Base-by-base conservation (phyloP, 305 asterid genomes). In the Lippia alba region DNA sequence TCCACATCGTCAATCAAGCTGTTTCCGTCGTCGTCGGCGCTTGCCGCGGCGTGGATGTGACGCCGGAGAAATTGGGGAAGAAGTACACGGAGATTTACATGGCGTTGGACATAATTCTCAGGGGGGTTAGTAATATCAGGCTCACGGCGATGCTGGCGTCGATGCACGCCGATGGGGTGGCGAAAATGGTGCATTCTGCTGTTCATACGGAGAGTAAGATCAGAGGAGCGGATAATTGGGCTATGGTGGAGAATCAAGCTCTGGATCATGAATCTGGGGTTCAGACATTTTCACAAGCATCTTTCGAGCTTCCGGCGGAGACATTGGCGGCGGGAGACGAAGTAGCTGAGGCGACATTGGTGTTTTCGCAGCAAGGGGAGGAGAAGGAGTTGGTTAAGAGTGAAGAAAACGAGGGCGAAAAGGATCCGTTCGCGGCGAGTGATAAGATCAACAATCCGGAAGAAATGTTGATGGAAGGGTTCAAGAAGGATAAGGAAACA, bases 361-460 rank as follows among this genome's bases (percentile, higher is more conserved):
- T 85, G 33, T 79, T 89, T 74, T 58, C 60, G 57, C 83, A 85
- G 59, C 90, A 79, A 12, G 80, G 71, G 56, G 94, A 87, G 78
- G 95, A 85, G 71, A 85, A 92, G 78, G 96, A 87, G 81, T 74
- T 81, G 76, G 65, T 50, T 57, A 85, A 82, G 65, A 78, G 51
- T 12, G 90, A 81, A 76, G 96, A 81, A 60, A 66, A 61, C 64
- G 94, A 83, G 72, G 92, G n/a, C 49, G 96, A 92, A 82, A 85
- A 86, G 67, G 97, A 92, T 80, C 97, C 97, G 0, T 92, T 92
- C 81, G 97, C 96, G 0, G 97, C 96, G 18, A 92, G 97, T 74
- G 97, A 92, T 68, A 88, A 75, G 89, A 82, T 92, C 40, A 85
- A 82, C 73, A 83, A 92, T 78, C 97, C 96, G 0, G 94, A 88